Conservation (phyloP, 495 filamentous ascomycete genomes). For the Penicillium parvum region DNA sequence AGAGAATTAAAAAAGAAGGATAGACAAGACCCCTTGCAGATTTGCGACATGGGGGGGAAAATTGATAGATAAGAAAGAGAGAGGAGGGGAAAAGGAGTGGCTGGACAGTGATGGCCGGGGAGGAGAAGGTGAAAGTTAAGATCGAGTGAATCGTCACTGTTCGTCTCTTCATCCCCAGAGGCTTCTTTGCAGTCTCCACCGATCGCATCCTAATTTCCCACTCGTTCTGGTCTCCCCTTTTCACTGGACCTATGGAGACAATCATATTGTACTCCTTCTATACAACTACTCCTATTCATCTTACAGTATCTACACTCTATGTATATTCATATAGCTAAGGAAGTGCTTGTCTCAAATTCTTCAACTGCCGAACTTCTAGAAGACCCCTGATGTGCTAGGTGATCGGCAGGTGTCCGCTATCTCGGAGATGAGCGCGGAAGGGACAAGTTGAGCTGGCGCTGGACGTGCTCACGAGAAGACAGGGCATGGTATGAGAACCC, state of each 20-base stretch:
- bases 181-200: too few species aligned
- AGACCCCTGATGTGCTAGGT: background rate
- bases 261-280: too few species aligned
- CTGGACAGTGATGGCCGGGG: background rate
- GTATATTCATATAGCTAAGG: too few species aligned
- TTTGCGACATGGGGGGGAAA: slow-evolving; percentile 1
- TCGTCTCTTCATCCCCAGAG: slow-evolving; percentile 16
- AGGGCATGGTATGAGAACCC: too few species aligned
- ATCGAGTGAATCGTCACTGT: slow-evolving; percentile 13
- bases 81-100: slow-evolving; percentile 1
- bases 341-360: too few species aligned
- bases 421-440: slow-evolving; percentile 5
- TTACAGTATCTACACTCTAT: too few species aligned
- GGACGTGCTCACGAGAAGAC: too few species aligned
- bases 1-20: too few species aligned
- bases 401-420: slow-evolving; percentile 5
- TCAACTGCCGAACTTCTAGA: slow-evolving; percentile 5
- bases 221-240: slow-evolving; percentile 10
- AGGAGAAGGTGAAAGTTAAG: slow-evolving; percentile 3
- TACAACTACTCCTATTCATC: too few species aligned
- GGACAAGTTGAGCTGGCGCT: background rate
- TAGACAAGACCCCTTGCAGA: slow-evolving; percentile 15
- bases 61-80: slow-evolving; percentile 11
- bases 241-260: too few species aligned
- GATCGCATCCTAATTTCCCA: slow-evolving; percentile 22